Evolutionary conservation across 164 flowering plant genomes (phyloP).

Genomic region (Taxillus chinensis): DNA sequence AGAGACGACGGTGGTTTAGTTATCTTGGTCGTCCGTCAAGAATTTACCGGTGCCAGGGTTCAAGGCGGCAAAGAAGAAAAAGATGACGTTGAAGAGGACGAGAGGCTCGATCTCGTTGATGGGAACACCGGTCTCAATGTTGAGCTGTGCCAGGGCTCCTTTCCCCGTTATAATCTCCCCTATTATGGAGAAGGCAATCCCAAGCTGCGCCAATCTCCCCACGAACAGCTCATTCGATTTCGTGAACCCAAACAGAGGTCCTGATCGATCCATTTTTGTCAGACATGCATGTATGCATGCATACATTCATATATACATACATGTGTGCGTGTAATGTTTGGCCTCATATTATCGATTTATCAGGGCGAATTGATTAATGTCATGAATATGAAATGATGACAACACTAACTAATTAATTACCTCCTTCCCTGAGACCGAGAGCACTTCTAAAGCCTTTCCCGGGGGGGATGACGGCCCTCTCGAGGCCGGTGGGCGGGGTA

Average conservation of each 20-base stretch:
- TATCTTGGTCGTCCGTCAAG: conserved; percentile 62
- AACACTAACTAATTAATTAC: conserved; percentile 27
- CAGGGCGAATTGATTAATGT: too few species aligned
- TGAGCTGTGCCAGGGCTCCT: conserved; percentile 87
- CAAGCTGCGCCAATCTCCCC: conserved; percentile 97
- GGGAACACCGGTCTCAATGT: conserved; percentile 95
- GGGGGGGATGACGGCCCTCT: conserved; percentile 48
- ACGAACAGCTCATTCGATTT: conserved; percentile 94
- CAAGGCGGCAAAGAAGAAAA: conserved; percentile 92
- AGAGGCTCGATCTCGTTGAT: conserved; percentile 84
- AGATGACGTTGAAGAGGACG: conserved; percentile 67
- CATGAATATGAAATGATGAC: too few species aligned
- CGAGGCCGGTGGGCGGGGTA: conserved; percentile 39
- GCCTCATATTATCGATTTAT: too few species aligned
- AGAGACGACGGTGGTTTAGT: too few species aligned
- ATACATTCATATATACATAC: too few species aligned
- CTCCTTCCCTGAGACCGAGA: conserved; percentile 81
- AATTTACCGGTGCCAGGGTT: conserved; percentile 94
- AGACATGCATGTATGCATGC: too few species aligned
- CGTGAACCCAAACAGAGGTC: conserved; percentile 93
- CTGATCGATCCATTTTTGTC: conserved; percentile 17
- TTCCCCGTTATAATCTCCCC: conserved; percentile 95
- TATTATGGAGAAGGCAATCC: conserved; percentile 87
- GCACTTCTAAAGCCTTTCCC: conserved; percentile 66
- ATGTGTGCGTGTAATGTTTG: too few species aligned